A percentile compares a stretch with the other conserved stretches of the same genome.
Conservation (phyloP, 2,329 filamentous ascomycete species). For the Diaporthe caulivora region DNA sequence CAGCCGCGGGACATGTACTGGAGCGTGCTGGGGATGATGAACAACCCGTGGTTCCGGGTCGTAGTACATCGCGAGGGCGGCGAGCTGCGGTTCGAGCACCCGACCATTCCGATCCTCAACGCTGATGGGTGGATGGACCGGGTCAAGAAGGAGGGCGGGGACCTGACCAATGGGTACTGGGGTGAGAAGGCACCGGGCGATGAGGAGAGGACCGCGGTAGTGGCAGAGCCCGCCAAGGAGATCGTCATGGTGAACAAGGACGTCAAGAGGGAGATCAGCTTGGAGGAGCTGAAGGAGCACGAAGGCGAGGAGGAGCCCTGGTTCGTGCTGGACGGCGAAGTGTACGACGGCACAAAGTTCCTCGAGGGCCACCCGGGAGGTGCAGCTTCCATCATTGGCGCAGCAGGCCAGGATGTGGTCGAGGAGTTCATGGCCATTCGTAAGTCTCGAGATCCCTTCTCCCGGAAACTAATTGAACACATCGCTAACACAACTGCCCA, state of each 20-base stretch:
- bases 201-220: slow-evolving; percentile 52
- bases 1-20: slow-evolving; percentile 97
- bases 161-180: slow-evolving; percentile 86
- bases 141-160: slow-evolving; percentile 84
- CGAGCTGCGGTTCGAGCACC: slow-evolving; percentile 85
- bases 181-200: slow-evolving; percentile 76
- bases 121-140: slow-evolving; percentile 94
- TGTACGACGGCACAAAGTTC: slow-evolving; percentile 88
- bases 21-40: slow-evolving; percentile 97
- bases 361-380: slow-evolving; percentile 88
- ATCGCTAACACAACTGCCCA: slow-evolving; percentile 46
- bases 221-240: slow-evolving; percentile 67
- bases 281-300: slow-evolving; percentile 80
- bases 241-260: slow-evolving; percentile 83
- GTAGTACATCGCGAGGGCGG: slow-evolving; percentile 80
- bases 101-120: slow-evolving; percentile 82
- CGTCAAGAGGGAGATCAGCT: slow-evolving; percentile 71
- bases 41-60: slow-evolving; percentile 93
- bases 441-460: slow-evolving; percentile 60
- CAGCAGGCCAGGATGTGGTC: slow-evolving; percentile 83
- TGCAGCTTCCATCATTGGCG: slow-evolving; percentile 84
- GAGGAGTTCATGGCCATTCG: slow-evolving; percentile 95
- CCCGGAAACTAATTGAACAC: neutral
- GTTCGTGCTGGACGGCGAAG: slow-evolving; percentile 90
- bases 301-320: slow-evolving; percentile 76